Evolutionary conservation across 2,329 filamentous ascomycete species (phyloP), one percentile per base, ranked within the genome.

Genomic region (Botrytis galanthina): DNA sequence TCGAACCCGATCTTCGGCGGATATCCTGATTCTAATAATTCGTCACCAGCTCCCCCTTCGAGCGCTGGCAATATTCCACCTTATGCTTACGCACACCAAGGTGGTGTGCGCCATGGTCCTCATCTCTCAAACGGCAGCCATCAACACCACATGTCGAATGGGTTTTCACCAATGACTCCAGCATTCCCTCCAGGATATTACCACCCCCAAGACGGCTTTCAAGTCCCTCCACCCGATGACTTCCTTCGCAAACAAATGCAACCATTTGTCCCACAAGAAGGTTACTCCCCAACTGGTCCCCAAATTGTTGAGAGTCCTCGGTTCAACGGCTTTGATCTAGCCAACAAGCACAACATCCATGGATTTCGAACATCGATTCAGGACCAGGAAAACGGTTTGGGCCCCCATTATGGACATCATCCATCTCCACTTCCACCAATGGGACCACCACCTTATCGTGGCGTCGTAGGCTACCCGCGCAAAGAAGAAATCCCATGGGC

Each of bases 331-430:
- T 87, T 87, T 78, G 86, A 85, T 4, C 86, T 88, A 2, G 85
- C 86, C 1, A 89, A 88, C 2, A 86, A 88, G 6, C 88, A 88
- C 75, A 90, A 88, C 80, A 89, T 89, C 78, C 89, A 89, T 72
- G 88, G 86, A 51, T 90, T 89, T 3, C 89, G 90, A 74, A 85
- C 87, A 51, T 89, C 88, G 2, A 84, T 82, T 8, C 83, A 82
- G 26, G 85, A 87, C 20, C 83, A 82, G 44, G 83, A 82, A 32
- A 76, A 74, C 54, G 77, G 76, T 32, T 48, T 69, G 39, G 66
- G 22, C 75, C 75, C 39, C 66, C 76, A 46, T 79, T 80, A 84
- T 71, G 82, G 81, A 39, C 84, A 84, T 74, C 84, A 83, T 59
- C 78, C 82, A 68, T 78, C 83, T 42, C 82, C 80, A 39, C 83